These are phyloP conservation scores for Aureobasidium sp. DNA, from an alignment of 2,329 filamentous ascomycete genomes.

Conservation along the genomic window DNA sequence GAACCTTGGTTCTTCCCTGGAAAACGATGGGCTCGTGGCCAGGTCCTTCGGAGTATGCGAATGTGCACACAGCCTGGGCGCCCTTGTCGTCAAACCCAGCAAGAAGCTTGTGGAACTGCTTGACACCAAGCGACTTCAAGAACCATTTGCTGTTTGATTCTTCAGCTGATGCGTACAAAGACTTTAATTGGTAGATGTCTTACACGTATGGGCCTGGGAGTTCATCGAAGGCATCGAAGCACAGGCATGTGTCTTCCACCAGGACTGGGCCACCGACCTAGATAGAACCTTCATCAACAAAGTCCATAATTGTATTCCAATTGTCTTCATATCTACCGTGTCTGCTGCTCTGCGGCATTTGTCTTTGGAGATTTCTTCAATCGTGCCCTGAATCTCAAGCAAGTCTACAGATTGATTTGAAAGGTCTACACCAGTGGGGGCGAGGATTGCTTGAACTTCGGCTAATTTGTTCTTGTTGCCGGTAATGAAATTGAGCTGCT, in stretches of 20 bases:
- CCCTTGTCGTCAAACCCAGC: slow-evolving; percentile 84
- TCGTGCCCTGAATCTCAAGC: slow-evolving; percentile 81
- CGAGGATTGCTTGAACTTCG: slow-evolving; percentile 82
- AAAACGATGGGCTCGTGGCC: slow-evolving; percentile 80
- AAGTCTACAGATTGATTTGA: slow-evolving; percentile 71
- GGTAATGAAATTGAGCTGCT: slow-evolving; percentile 83
- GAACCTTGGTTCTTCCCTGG: slow-evolving; percentile 77
- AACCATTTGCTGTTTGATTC: slow-evolving; percentile 74
- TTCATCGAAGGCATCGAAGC: slow-evolving; percentile 85
- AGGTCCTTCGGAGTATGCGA: slow-evolving; percentile 82
- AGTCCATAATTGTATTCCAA: not conserved
- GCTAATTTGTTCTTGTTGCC: slow-evolving; percentile 90
- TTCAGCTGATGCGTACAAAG: not conserved
- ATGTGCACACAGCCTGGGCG: slow-evolving; percentile 90
- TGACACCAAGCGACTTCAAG: slow-evolving; percentile 70
- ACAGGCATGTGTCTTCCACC: slow-evolving; percentile 91
- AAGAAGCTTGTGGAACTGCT: slow-evolving; percentile 84
- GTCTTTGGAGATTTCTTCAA: slow-evolving; percentile 83
- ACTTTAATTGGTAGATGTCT: slow-evolving; percentile 25
- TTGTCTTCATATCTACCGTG: slow-evolving; percentile 45
- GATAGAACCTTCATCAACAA: not conserved
- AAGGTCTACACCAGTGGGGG: slow-evolving; percentile 58
- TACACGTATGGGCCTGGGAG: slow-evolving; percentile 95
- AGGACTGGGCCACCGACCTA: slow-evolving; percentile 81
- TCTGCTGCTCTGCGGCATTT: slow-evolving; percentile 82